These are phyloP conservation scores for Endoconidiophora laricicola DNA, from an alignment of 2,329 filamentous ascomycete species.

Conservation along the genomic window DNA sequence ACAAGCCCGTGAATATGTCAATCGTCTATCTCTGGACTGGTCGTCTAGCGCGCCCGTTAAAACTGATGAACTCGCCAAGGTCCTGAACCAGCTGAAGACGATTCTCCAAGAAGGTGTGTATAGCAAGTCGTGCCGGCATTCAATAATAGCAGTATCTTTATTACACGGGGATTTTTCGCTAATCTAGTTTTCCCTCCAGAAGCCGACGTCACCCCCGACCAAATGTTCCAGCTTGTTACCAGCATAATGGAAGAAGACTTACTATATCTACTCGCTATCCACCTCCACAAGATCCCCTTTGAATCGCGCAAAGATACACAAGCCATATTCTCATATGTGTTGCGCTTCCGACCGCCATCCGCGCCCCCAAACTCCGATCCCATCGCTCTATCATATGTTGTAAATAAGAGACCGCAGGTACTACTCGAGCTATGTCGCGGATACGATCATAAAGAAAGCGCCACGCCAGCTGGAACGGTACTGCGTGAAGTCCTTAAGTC, in stretches of 20 bases:
- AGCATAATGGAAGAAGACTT: conserved; percentile 80
- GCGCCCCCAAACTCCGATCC: conserved; percentile 56
- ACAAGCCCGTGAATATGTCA: conserved; percentile 24
- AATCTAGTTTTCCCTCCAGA: conserved; percentile 34
- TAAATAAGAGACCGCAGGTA: conserved; percentile 72
- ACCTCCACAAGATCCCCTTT: conserved; percentile 76
- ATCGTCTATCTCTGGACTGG: conserved; percentile 15
- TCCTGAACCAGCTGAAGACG: conserved; percentile 79
- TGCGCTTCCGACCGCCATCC: conserved; percentile 66
- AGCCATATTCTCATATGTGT: conserved; percentile 87
- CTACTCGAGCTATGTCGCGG: conserved; percentile 77
- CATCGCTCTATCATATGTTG: conserved; percentile 73
- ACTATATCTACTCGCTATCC: conserved; percentile 64
- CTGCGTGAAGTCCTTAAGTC: conserved; percentile 77
- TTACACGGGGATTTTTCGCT: background rate
- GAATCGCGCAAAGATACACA: conserved; percentile 93
- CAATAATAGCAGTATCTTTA: background rate
- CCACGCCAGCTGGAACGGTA: conserved; percentile 78
- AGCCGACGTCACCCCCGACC: conserved; percentile 68
- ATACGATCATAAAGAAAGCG: conserved; percentile 80
- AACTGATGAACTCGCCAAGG: conserved; percentile 76
- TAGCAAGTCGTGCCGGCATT: background rate
- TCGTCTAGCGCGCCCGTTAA: conserved; percentile 22
- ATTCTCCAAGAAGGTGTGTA: conserved; percentile 73
- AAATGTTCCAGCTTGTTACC: conserved; percentile 72